These are phyloP conservation scores for Cryptosporidium muris DNA, from an alignment of 169 alveolate species.

Conservation along the genomic window DNA sequence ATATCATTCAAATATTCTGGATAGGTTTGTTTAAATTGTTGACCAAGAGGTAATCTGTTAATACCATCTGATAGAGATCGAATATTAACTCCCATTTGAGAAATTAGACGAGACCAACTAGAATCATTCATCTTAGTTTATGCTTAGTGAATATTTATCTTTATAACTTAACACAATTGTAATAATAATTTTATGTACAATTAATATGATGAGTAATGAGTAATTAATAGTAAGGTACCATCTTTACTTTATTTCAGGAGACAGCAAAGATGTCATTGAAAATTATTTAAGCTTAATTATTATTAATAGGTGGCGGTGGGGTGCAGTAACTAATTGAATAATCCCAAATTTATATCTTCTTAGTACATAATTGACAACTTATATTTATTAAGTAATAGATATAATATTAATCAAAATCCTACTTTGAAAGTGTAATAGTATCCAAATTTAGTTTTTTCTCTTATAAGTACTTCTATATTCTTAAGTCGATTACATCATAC, in stretches of 20 bases:
- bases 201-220: neutral
- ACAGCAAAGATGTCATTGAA: no score
- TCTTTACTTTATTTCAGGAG: no score
- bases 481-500: neutral
- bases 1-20: conserved; percentile 65
- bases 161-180: neutral
- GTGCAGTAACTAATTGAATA: no score
- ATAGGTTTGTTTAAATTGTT: conserved; percentile 24
- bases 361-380: no score
- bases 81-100: conserved; percentile 40
- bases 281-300: no score
- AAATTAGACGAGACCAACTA: conserved; percentile 36
- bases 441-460: no score
- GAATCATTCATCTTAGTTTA: conserved; percentile 15
- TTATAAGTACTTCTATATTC: neutral
- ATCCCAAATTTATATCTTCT: no score
- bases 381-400: no score
- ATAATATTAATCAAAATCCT: no score
- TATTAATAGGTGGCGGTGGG: no score
- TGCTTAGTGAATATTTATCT: neutral
- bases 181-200: neutral
- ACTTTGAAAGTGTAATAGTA: no score
- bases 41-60: conserved; percentile 28
- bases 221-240: no score
- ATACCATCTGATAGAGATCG: conserved; percentile 57